These are phyloP conservation scores for Pistacia atlantica DNA, from an alignment of 345 rosid genomes.

Conservation along the genomic window DNA sequence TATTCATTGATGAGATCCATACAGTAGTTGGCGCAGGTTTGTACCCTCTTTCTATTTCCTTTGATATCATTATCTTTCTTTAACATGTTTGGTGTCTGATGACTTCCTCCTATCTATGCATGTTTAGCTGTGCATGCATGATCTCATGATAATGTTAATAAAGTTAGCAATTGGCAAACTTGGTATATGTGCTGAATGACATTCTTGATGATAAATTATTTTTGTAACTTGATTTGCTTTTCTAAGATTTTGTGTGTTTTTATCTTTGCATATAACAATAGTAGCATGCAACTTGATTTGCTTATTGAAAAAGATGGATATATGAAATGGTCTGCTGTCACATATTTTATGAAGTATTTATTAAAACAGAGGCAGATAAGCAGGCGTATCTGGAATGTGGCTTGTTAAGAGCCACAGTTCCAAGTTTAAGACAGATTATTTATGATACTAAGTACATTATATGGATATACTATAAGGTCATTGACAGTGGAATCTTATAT, in stretches of 20 bases:
- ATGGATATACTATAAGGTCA: too few species aligned
- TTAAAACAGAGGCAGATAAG: not conserved
- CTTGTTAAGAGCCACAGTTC: not conserved
- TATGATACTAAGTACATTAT: too few species aligned
- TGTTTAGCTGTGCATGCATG: not conserved
- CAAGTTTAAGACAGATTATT: not conserved
- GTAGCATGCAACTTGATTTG: not conserved
- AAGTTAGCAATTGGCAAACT: not conserved
- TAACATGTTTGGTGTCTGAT: not conserved
- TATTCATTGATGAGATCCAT: constrained; percentile 92
- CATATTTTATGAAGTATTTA: not conserved
- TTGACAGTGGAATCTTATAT: too few species aligned
- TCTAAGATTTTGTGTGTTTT: too few species aligned
- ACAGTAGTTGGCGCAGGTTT: constrained; percentile 93
- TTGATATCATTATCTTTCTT: not conserved
- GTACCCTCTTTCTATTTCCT: constrained; percentile 4
- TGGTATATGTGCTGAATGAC: not conserved
- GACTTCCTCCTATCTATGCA: not conserved
- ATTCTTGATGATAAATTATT: not conserved
- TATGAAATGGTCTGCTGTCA: not conserved
- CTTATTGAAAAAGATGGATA: not conserved
- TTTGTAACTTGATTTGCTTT: not conserved
- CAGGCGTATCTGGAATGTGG: too few species aligned
- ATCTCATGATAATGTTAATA: not conserved
- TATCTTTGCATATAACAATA: too few species aligned